These are phyloP conservation scores for Malassezia japonica DNA, from an alignment of 1,284 basidiomycete genomes.

Conservation along the genomic window DNA sequence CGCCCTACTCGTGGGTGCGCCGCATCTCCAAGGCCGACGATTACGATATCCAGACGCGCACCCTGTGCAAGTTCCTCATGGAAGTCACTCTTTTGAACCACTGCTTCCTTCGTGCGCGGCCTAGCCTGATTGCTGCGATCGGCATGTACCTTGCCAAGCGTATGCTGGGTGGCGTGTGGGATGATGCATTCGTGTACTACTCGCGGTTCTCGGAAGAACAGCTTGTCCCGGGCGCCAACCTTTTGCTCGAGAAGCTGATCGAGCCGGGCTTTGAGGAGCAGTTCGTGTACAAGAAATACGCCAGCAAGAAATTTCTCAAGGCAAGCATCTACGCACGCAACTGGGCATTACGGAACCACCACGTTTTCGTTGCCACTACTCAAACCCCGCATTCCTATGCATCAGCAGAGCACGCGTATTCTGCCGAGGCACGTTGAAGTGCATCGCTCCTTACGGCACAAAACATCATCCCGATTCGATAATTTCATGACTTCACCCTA, in stretches of 20 bases:
- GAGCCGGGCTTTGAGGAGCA: conserved; percentile 71
- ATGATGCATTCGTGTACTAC: conserved; percentile 85
- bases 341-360: conserved; percentile 50
- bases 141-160: conserved; percentile 64
- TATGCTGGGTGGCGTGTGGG: conserved; percentile 47
- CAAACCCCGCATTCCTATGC: conserved; percentile 6
- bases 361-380: conserved; percentile 21
- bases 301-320: conserved; percentile 83
- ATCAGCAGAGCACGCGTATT: neutral
- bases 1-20: conserved; percentile 98
- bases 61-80: conserved; percentile 84
- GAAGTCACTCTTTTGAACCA: conserved; percentile 90
- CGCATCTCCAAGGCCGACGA: conserved; percentile 91
- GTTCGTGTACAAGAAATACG: conserved; percentile 93
- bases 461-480: neutral
- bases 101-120: conserved; percentile 85
- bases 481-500: neutral
- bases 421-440: neutral
- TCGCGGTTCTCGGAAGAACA: conserved; percentile 86
- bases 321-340: conserved; percentile 54
- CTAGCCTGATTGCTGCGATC: conserved; percentile 87
- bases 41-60: conserved; percentile 93
- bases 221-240: conserved; percentile 68
- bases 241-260: conserved; percentile 73
- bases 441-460: neutral